Conservation (phyloP, 768 basidiomycete species). For the Pleurotus giganteus region DNA sequence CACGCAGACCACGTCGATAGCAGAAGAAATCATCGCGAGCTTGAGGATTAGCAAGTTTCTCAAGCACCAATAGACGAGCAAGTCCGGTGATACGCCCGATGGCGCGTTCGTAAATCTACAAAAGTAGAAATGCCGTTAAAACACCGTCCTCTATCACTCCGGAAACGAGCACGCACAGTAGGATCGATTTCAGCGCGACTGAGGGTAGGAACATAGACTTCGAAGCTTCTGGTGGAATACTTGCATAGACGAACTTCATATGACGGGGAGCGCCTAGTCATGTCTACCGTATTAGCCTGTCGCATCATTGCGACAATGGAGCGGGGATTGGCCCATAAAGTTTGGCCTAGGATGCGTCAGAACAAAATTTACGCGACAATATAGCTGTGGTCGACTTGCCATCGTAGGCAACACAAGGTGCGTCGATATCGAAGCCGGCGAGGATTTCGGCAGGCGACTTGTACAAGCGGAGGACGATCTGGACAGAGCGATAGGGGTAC, state of each 20-base stretch:
- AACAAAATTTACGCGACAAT: not conserved
- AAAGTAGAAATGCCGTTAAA: not conserved
- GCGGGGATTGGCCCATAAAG: slow-evolving; percentile 61
- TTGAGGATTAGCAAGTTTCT: slow-evolving; percentile 47
- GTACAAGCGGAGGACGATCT: slow-evolving; percentile 65
- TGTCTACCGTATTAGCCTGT: slow-evolving; percentile 62
- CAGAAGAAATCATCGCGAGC: slow-evolving; percentile 45
- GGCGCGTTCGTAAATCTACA: slow-evolving; percentile 59
- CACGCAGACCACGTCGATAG: slow-evolving; percentile 48
- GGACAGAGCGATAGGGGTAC: slow-evolving; percentile 66
- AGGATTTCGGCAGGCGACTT: slow-evolving; percentile 62
- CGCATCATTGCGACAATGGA: slow-evolving; percentile 62
- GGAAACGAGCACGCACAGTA: slow-evolving; percentile 36
- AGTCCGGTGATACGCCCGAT: slow-evolving; percentile 56
- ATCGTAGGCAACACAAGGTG: slow-evolving; percentile 57
- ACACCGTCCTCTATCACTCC: not conserved
- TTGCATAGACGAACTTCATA: slow-evolving; percentile 64
- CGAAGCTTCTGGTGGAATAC: slow-evolving; percentile 52
- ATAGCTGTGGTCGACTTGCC: slow-evolving; percentile 20
- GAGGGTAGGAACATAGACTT: slow-evolving; percentile 55
- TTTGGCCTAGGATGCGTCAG: slow-evolving; percentile 28
- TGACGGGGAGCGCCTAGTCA: slow-evolving; percentile 62
- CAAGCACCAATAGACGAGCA: slow-evolving; percentile 59
- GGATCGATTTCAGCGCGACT: slow-evolving; percentile 53
- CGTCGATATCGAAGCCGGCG: slow-evolving; percentile 67